Evolutionary conservation across 1,284 basidiomycete species (phyloP).

Genomic region (Mrakiaceae sp.): DNA sequence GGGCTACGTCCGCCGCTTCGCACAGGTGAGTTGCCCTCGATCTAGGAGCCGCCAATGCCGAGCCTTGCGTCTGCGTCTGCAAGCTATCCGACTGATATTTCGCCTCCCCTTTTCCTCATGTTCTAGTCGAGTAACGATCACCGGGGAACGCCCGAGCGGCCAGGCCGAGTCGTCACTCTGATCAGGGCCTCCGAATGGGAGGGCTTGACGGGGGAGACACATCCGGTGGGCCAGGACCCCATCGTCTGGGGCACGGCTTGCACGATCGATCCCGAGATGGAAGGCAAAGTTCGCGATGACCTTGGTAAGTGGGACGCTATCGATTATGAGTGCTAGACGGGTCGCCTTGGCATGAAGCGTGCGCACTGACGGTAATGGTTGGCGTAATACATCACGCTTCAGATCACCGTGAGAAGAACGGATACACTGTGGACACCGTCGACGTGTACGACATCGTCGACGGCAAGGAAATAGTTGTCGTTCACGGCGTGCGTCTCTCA

Average conservation of each 20-base stretch:
- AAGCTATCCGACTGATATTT: no score
- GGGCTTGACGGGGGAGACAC: slow-evolving; percentile 42
- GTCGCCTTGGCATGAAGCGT: no score
- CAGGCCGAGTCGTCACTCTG: slow-evolving; percentile 73
- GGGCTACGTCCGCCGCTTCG: slow-evolving; percentile 73
- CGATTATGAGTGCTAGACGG: no score
- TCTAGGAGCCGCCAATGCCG: no score
- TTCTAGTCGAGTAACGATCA: slow-evolving; percentile 60
- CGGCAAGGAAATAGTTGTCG: slow-evolving; percentile 46
- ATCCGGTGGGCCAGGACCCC: slow-evolving; percentile 44
- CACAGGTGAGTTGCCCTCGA: slow-evolving; percentile 43
- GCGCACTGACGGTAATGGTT: no score
- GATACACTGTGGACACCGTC: slow-evolving; percentile 56
- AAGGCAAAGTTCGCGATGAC: slow-evolving; percentile 63
- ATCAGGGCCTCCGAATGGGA: slow-evolving; percentile 78
- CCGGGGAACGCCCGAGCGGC: slow-evolving; percentile 65
- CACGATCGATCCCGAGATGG: slow-evolving; percentile 65
- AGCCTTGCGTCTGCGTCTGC: neutral
- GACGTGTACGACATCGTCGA: slow-evolving; percentile 49
- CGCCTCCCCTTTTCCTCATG: neutral
- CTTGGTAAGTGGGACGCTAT: slow-evolving; percentile 46
- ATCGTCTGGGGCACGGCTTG: slow-evolving; percentile 78
- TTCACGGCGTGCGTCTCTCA: slow-evolving; percentile 40
- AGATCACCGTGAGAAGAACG: slow-evolving; percentile 42
- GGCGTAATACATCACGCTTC: neutral